These are phyloP conservation scores for Lathyrus oleraceus DNA, from an alignment of 306 rosid genomes.

Conservation along the genomic window DNA sequence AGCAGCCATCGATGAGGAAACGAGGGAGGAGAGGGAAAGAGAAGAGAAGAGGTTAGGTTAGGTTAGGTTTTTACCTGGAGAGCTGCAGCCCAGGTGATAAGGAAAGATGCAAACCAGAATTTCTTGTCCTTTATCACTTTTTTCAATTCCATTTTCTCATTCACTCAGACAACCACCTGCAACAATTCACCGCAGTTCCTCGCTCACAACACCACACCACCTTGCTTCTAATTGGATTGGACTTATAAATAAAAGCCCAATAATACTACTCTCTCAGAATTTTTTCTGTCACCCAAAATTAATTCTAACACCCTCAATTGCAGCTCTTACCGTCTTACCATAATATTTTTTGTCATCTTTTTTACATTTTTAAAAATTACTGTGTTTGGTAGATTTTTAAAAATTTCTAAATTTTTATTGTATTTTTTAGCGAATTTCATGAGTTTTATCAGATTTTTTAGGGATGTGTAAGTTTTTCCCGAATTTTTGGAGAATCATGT, in stretches of 20 bases:
- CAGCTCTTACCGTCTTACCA: too few relatives aligned
- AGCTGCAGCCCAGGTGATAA: constrained; percentile 76
- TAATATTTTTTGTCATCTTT: too few relatives aligned
- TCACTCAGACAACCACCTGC: neutral
- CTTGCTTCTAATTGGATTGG: neutral
- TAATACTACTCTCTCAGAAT: neutral
- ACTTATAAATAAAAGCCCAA: neutral
- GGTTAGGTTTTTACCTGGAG: constrained; percentile 50
- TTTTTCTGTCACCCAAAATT: too few relatives aligned
- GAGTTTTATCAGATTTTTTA: too few relatives aligned
- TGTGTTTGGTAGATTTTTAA: too few relatives aligned
- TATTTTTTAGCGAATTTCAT: too few relatives aligned
- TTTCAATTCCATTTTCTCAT: constrained; percentile 51
- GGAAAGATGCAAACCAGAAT: constrained; percentile 73
- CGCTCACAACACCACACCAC: neutral
- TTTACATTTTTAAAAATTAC: too few relatives aligned
- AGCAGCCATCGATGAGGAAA: neutral
- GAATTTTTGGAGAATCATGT: too few relatives aligned
- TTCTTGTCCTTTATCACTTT: constrained; percentile 67
- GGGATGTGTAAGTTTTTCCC: too few relatives aligned
- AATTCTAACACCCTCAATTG: too few relatives aligned
- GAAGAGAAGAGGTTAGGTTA: neutral
- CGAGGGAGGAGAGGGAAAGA: neutral
- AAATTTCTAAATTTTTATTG: too few relatives aligned
- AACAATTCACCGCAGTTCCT: neutral